These are phyloP conservation scores for Penicillium cosmopolitanum DNA, from an alignment of 495 filamentous ascomycete genomes.

Conservation along the genomic window DNA sequence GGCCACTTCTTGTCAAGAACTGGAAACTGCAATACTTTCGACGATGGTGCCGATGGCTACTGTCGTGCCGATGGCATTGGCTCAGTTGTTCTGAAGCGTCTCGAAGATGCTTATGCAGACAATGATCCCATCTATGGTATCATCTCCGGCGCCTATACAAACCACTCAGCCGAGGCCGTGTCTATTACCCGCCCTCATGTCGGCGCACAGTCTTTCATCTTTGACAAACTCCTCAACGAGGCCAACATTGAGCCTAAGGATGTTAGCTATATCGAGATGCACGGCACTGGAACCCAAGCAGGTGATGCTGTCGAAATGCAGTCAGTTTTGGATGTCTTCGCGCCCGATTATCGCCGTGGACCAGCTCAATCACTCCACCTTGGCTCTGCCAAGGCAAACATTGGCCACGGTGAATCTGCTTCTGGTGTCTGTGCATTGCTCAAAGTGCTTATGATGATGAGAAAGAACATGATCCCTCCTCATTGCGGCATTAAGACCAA, in stretches of 20 bases:
- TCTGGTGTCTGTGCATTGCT: slow-evolving; percentile 82
- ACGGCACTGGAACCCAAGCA: slow-evolving; percentile 86
- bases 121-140: slow-evolving; percentile 75
- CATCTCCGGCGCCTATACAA: slow-evolving; percentile 68
- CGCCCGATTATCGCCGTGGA: slow-evolving; percentile 67
- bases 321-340: slow-evolving; percentile 80
- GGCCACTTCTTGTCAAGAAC: slow-evolving; percentile 82
- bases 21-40: slow-evolving; percentile 80
- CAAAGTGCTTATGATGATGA: slow-evolving; percentile 87
- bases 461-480: slow-evolving; percentile 80
- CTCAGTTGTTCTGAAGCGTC: slow-evolving; percentile 71
- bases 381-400: slow-evolving; percentile 85
- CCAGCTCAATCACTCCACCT: slow-evolving; percentile 74
- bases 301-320: slow-evolving; percentile 81
- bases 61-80: slow-evolving; percentile 75
- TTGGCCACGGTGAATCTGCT: slow-evolving; percentile 88
- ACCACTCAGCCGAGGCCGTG: slow-evolving; percentile 75
- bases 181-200: slow-evolving; percentile 86
- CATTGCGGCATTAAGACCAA: slow-evolving; percentile 86
- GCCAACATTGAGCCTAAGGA: slow-evolving; percentile 73
- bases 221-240: slow-evolving; percentile 66
- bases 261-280: slow-evolving; percentile 84
- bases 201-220: slow-evolving; percentile 72
- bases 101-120: slow-evolving; percentile 73
- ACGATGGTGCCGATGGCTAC: slow-evolving; percentile 77